Evolutionary conservation across 441 rosid genomes (phyloP).

Genomic region (Eutrema salsugineum): DNA sequence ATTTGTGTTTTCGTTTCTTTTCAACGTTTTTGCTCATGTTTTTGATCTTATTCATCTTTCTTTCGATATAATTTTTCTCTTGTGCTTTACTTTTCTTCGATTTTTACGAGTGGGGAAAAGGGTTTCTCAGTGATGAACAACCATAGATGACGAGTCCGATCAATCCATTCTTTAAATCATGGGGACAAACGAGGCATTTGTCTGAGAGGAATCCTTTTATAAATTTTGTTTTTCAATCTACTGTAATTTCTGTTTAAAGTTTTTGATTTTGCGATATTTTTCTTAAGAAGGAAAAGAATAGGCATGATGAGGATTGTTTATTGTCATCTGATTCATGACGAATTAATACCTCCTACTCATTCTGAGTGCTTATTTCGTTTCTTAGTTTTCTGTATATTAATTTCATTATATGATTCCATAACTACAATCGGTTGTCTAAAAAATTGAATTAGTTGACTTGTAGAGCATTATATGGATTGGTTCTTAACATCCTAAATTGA

Average conservation of each 20-base stretch:
- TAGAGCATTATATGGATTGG: too few relatives aligned
- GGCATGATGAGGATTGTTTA: constrained; percentile 51
- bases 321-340: constrained; percentile 39
- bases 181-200: constrained; percentile 98
- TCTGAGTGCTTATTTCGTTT: constrained; percentile 36
- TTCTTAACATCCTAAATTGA: too few relatives aligned
- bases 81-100: background rate
- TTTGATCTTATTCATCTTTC: background rate
- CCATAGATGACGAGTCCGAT: constrained; percentile 93
- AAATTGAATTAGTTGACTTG: too few relatives aligned
- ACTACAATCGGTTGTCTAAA: too few relatives aligned
- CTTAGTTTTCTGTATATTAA: background rate
- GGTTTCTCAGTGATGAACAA: constrained; percentile 67
- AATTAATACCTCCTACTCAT: constrained; percentile 68
- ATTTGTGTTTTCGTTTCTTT: background rate
- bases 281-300: background rate
- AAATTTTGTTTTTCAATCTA: background rate
- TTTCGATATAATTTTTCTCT: background rate
- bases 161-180: constrained; percentile 60
- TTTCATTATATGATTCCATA: too few relatives aligned
- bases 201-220: constrained; percentile 65
- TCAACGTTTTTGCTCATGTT: background rate
- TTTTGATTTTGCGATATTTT: background rate
- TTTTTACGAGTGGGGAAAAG: background rate
- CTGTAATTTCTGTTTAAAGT: background rate